Evolutionary conservation across 306 rosid genomes (phyloP).

Genomic region (peach (Prunus persica)): Prunus_persica_NCBIv2 NC_034010.1:4154501-4155000

Average conservation of each 20-base stretch:
- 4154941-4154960: conserved; percentile 12
- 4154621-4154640: conserved; percentile 14
- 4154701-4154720: background rate
- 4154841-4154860: conserved; percentile 95
- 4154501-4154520: too few species aligned
- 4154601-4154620: conserved; percentile 97
- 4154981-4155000: conserved; percentile 97
- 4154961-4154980: conserved; percentile 90
- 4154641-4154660: conserved; percentile 12
- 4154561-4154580: conserved; percentile 41
- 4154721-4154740: conserved; percentile 10
- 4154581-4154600: conserved; percentile 95
- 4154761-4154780: conserved; percentile 4
- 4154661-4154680: conserved; percentile 17
- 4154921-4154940: background rate
- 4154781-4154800: conserved; percentile 97
- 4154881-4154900: conserved; percentile 15
- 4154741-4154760: background rate
- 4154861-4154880: conserved; percentile 64
- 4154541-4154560: background rate
- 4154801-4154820: conserved; percentile 88
- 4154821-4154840: conserved; percentile 93
- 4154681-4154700: background rate
- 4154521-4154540: too few species aligned
- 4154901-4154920: conserved; percentile 17